Evolutionary conservation across 2,329 filamentous ascomycete species (phyloP).

Genomic region (Cladosporium halotolerans): DNA sequence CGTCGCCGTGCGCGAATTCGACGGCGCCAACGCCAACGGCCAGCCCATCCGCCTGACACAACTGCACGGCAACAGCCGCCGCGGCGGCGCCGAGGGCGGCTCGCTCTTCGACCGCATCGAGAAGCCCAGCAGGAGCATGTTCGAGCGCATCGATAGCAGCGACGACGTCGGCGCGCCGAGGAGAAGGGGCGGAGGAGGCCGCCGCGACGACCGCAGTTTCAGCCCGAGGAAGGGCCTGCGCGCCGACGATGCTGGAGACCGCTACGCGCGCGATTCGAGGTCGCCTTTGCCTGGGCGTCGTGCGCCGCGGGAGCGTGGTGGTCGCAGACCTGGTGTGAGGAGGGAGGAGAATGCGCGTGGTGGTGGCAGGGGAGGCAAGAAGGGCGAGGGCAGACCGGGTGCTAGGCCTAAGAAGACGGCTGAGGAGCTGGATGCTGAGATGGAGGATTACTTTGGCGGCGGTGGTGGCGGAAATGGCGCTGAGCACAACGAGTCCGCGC

Average conservation of each 20-base stretch:
- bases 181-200: constrained; percentile 16
- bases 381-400: constrained; percentile 41
- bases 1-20: constrained; percentile 70
- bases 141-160: constrained; percentile 51
- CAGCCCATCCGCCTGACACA: constrained; percentile 68
- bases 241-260: constrained; percentile 64
- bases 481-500: constrained; percentile 23
- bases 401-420: constrained; percentile 72
- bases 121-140: constrained; percentile 55
- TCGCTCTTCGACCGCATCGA: constrained; percentile 44
- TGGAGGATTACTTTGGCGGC: constrained; percentile 82
- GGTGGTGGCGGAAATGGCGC: neutral
- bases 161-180: constrained; percentile 13
- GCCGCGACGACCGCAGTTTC: constrained; percentile 33
- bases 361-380: constrained; percentile 35
- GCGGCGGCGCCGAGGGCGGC: constrained; percentile 26
- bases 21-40: constrained; percentile 86
- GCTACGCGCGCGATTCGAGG: constrained; percentile 58
- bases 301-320: constrained; percentile 40
- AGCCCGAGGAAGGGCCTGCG: constrained; percentile 48
- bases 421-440: constrained; percentile 90
- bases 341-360: constrained; percentile 38
- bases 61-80: constrained; percentile 42
- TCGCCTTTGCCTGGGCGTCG: constrained; percentile 37
- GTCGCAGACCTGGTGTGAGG: constrained; percentile 40